phyloP scores from a whole-genome alignment of 768 basidiomycete genomes.

The Lentinula detonsa region DNA sequence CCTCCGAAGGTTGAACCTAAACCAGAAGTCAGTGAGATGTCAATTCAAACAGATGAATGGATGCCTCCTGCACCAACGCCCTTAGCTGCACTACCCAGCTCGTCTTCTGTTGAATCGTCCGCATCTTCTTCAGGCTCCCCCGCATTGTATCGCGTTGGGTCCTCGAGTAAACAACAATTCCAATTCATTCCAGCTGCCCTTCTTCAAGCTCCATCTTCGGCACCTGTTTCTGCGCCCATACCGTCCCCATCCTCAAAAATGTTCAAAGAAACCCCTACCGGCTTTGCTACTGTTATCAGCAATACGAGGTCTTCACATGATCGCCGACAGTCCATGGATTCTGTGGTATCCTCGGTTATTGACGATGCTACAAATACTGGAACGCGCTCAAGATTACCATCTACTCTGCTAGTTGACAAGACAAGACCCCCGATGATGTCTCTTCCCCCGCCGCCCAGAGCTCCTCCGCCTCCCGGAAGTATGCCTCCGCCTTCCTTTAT shows the following conservation, averaged over 20 bases:
- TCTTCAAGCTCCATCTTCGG: constrained; percentile 19
- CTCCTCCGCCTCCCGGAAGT: constrained; percentile 52
- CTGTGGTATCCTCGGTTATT: constrained; percentile 46
- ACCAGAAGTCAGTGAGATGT: constrained; percentile 67
- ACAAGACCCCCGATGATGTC: constrained; percentile 82
- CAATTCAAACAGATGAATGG: constrained; percentile 79
- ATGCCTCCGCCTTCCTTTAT: constrained; percentile 78
- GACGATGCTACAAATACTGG: constrained; percentile 33
- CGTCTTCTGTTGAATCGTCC: constrained; percentile 15
- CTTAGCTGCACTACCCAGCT: constrained; percentile 19
- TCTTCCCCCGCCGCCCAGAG: constrained; percentile 72
- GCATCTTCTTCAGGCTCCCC: constrained; percentile 13
- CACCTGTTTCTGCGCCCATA: constrained; percentile 29
- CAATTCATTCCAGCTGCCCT: constrained; percentile 54
- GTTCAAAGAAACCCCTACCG: constrained; percentile 7
- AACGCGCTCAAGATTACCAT: constrained; percentile 55
- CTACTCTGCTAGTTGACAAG: constrained; percentile 58
- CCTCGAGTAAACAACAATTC: constrained; percentile 38
- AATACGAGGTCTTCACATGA: constrained; percentile 50
- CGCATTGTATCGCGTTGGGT: constrained; percentile 52
- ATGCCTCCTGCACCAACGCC: constrained; percentile 36
- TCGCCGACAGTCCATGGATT: constrained; percentile 68
- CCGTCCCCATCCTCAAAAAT: constrained; percentile 20
- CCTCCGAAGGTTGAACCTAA: constrained; percentile 29
- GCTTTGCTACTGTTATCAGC: constrained; percentile 8